Evolutionary conservation across 2,329 filamentous ascomycete species (phyloP).

Genomic region (Fusarium sp.): DNA sequence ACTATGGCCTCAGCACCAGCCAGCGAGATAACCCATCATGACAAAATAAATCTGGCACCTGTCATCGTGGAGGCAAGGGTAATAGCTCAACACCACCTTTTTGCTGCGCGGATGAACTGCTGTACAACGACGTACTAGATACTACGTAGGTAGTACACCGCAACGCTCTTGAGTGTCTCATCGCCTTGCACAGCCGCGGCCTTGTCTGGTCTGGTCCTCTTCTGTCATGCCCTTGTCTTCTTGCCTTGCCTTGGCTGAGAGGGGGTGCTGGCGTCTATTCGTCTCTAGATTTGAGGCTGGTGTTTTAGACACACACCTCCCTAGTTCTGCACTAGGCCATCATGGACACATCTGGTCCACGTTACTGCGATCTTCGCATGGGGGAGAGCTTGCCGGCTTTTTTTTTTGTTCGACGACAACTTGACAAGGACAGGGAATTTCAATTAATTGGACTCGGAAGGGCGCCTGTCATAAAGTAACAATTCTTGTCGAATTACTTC

Average conservation of each 20-base stretch:
- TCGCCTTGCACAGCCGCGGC: slow-evolving; percentile 42
- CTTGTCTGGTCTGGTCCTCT: slow-evolving; percentile 30
- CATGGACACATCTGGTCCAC: slow-evolving; percentile 36
- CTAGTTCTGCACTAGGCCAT: slow-evolving; percentile 34
- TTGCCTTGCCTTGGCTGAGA: slow-evolving; percentile 30
- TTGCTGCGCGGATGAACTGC: slow-evolving; percentile 32
- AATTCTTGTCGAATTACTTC: neutral
- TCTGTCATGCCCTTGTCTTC: slow-evolving; percentile 17
- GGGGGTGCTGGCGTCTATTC: slow-evolving; percentile 42
- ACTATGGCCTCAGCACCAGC: slow-evolving; percentile 39
- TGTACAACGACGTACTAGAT: slow-evolving; percentile 26
- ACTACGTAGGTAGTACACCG: slow-evolving; percentile 31
- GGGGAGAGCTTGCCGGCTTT: slow-evolving; percentile 43
- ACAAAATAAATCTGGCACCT: slow-evolving; percentile 42
- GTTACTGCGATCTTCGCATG: slow-evolving; percentile 50
- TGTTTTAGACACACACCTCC: slow-evolving; percentile 36
- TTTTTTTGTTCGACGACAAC: slow-evolving; percentile 35
- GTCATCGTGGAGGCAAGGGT: slow-evolving; percentile 35
- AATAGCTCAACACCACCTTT: slow-evolving; percentile 23
- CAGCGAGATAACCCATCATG: slow-evolving; percentile 15
- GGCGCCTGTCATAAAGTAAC: slow-evolving; percentile 1
- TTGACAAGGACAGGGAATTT: slow-evolving; percentile 26
- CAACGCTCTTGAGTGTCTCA: slow-evolving; percentile 38
- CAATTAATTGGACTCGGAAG: slow-evolving; percentile 10
- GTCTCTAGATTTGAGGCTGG: slow-evolving; percentile 30